These are phyloP conservation scores for Fonsecaea multimorphosa DNA, from an alignment of 2,329 filamentous ascomycete species.

Conservation along the genomic window DNA sequence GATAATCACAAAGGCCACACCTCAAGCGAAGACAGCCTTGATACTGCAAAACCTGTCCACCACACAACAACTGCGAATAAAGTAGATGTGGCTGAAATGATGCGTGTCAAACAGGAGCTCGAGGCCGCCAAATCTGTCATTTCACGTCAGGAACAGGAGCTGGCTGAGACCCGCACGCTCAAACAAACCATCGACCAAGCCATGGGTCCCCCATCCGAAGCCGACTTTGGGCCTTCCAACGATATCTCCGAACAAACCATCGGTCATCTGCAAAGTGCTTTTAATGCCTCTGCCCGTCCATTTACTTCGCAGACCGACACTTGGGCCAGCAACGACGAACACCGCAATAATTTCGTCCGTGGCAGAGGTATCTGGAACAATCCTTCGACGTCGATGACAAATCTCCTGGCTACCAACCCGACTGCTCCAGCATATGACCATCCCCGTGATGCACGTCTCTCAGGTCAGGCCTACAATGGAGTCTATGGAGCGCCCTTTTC, in stretches of 20 bases:
- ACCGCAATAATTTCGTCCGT: conserved; percentile 51
- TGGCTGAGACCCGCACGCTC: conserved; percentile 65
- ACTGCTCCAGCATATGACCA: conserved; percentile 24
- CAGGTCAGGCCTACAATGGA: conserved; percentile 34
- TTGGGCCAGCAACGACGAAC: conserved; percentile 54
- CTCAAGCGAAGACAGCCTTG: conserved; percentile 47
- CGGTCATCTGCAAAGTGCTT: conserved; percentile 57
- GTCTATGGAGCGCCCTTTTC: conserved; percentile 35
- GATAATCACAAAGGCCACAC: conserved; percentile 36
- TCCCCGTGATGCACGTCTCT: conserved; percentile 32
- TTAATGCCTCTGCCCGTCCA: conserved; percentile 57
- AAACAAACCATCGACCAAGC: conserved; percentile 67
- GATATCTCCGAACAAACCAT: conserved; percentile 60
- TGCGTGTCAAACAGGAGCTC: conserved; percentile 64
- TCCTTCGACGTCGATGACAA: conserved; percentile 29
- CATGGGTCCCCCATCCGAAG: conserved; percentile 60
- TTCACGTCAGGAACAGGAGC: conserved; percentile 65
- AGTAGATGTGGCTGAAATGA: conserved; percentile 56
- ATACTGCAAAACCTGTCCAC: conserved; percentile 33
- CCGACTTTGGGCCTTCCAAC: conserved; percentile 54
- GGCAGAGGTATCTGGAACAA: conserved; percentile 45
- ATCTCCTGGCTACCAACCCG: conserved; percentile 30
- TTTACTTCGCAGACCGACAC: conserved; percentile 49
- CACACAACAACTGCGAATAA: conserved; percentile 32
- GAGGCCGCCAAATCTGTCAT: conserved; percentile 63